Base-by-base conservation (phyloP, 2,329 filamentous ascomycete species). In the Aphanocladium album region DNA sequence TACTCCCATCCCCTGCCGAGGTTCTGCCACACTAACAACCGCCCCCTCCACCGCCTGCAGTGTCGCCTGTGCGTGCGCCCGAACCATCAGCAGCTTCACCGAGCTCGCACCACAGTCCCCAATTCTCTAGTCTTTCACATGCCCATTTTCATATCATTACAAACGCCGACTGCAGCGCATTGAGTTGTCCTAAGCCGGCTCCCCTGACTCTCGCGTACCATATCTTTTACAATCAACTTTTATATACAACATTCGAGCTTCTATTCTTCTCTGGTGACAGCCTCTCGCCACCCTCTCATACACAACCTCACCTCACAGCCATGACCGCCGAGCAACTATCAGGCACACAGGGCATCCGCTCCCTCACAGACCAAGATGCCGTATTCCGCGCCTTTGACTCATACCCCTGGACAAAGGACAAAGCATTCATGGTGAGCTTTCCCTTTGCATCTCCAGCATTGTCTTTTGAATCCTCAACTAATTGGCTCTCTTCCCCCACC, bases 321-420 rank as follows among this genome's bases (percentile, higher is more conserved):
- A 60, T 67, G 62, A 62, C 65, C 23, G 41, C 65, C n/a, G 64
- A 68, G 11, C 62, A 64, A 41, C 63, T 73, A 47, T 61, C 69
- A 3, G 74, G 73, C 61, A 67, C 73, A 23, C 70, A 74, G 50
- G 65, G 71, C 63, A 77, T 78, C 63, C 75, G 74, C 62, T 73
- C 73, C 23, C 71, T 77, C 55, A 71, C 67, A 41, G 70, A 73
- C 61, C 67, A 79, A 58, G 72, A 73, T 63, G 70, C 76, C 55
- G 71, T 86, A 62, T 89, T 84, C 71, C 74, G 77, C 61, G 82
- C 86, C 63, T 82, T 91, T 55, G 85, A 89, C 67, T 74, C 75
- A 25, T 90, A 90, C 68, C 80, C 83, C 19, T 91, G 88, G 88
- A 79, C 80, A 62, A 81, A 81, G 63, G 89, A 91, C 72, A 77